Evolutionary conservation across 2,329 filamentous ascomycete genomes (phyloP), one percentile per base, ranked within the genome.

Genomic region (Cladosporium velox): DNA sequence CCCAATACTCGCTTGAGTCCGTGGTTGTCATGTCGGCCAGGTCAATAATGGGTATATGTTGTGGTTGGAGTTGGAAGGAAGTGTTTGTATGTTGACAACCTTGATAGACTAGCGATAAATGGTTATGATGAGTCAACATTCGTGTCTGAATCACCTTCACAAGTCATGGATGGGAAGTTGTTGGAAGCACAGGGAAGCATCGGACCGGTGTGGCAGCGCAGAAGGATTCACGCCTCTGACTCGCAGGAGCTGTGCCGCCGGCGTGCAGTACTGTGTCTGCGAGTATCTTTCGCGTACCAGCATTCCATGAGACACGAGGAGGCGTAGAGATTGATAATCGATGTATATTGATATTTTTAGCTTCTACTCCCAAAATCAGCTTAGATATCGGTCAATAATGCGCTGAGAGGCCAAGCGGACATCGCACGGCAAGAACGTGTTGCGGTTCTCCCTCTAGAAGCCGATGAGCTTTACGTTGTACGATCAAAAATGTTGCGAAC

Each of bases 1-100:
- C 59, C 64, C 65, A 68, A 51, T 64, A 61, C 26, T 66, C 59
- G 51, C 12, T n/a, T 8, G 61, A 47, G 26, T 58, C 51, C 8
- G n/a, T 62, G 10, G 7, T 14, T 6, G 54, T 21, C 54, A 58
- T 58, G 30, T 14, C 26, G 28, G 54, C 5, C 12, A 38, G 18
- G 12, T 12, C 15, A 12, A 18, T 54, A 15, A 54, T 54, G 51
- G 28, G 38, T 44, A 10, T 44, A 44, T 44, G 7, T 2, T 44
- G 38, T n/a, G 4, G 35, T 8, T n/a, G 18, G 18, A 30, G 28
- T 30, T 30, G 24, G 24, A 24, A 41, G 38, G 15, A 44, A 18
- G 38, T 44, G 6, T 18, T 44, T 44, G 18, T 44, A n/a, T 44
- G 18, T 44, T 6, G 7, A n/a, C 38, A 10, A 32, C 8, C 5